Percentiles rank a stretch among this genome's conserved stretches.
Conservation (phyloP, 345 rosid genomes). For the Aquilaria yunnanensis region DNA sequence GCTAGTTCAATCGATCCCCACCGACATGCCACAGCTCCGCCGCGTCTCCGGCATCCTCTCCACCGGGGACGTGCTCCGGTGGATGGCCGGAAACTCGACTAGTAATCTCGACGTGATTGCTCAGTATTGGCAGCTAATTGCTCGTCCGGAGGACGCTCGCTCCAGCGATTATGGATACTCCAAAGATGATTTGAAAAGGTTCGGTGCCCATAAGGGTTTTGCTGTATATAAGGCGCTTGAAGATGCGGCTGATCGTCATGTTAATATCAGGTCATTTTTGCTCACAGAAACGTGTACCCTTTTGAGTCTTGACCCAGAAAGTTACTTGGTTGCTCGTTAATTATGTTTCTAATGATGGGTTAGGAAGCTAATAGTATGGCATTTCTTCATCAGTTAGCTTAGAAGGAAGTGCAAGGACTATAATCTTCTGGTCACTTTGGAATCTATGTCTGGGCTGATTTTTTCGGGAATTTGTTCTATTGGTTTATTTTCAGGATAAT, state of each 20-base stretch:
- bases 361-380: too few relatives aligned
- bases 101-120: slow-evolving; percentile 64
- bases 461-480: too few relatives aligned
- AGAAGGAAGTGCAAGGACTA: too few relatives aligned
- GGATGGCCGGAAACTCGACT: slow-evolving; percentile 74
- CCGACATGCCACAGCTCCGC: slow-evolving; percentile 74
- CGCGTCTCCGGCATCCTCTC: slow-evolving; percentile 70
- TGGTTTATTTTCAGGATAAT: slow-evolving; percentile 37
- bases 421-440: not conserved
- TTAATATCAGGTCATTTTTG: slow-evolving; percentile 44
- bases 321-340: too few relatives aligned
- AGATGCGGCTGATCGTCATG: slow-evolving; percentile 62
- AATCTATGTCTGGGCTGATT: too few relatives aligned
- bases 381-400: not conserved
- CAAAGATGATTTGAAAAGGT: slow-evolving; percentile 32
- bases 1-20: slow-evolving; percentile 94
- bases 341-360: too few relatives aligned
- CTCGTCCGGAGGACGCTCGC: slow-evolving; percentile 54
- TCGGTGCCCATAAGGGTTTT: slow-evolving; percentile 56
- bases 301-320: too few relatives aligned
- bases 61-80: slow-evolving; percentile 69
- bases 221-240: slow-evolving; percentile 54
- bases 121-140: slow-evolving; percentile 77
- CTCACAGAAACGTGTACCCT: too few relatives aligned
- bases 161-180: slow-evolving; percentile 87